Base-by-base conservation (phyloP, 306 rosid species). In the Cicer yamashitae region DNA sequence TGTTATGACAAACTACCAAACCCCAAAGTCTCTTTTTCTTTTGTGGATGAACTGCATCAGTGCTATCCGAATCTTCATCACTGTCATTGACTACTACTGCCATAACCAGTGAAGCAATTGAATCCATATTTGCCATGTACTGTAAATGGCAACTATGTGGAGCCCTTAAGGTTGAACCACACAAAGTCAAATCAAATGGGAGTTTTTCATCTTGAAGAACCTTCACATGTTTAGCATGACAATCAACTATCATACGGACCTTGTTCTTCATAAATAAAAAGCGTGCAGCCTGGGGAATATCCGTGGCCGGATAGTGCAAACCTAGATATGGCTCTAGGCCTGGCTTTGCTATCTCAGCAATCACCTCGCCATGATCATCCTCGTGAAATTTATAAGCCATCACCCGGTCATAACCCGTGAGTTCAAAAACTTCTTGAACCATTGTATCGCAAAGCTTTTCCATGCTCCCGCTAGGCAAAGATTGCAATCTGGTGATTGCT, bases 321-420 rank as follows among this genome's bases (percentile, higher is more conserved):
- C 97, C 98, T 37, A 94, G 77, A 83, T 94, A 94, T 40, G 97
- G 91, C 79, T 91, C 96, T 67, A 90, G 79, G 45, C 91, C 96
- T 1, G 97, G 89, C 86, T 91, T 94, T 77, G 90, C 72, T 25
- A 84, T 74, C 88, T 94, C 98, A 47, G 98, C 72, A 38, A 94
- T 81, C 81, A 94, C 98, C 79, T 94, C 98, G 41, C 98, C 98
- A 2, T 91, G 98, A 73, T 90, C 97, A 76, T 94, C 98, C 63
- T 94, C 98, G 34, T 94, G 98, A 81, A 94, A 94, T 75, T 94
- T 94, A 88, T 94, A 94, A 67, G 91, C 96, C 98, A 94, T 94
- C 78, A 94, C 98, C 91, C 98, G 87, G 82, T 94, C 98, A 84
- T 94, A 94, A 40, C 97, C 98, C 1, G 97, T 91, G 77, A 94